Conservation (phyloP, 192 early-diverging fungal species). For the Coemansia sp. region DNA sequence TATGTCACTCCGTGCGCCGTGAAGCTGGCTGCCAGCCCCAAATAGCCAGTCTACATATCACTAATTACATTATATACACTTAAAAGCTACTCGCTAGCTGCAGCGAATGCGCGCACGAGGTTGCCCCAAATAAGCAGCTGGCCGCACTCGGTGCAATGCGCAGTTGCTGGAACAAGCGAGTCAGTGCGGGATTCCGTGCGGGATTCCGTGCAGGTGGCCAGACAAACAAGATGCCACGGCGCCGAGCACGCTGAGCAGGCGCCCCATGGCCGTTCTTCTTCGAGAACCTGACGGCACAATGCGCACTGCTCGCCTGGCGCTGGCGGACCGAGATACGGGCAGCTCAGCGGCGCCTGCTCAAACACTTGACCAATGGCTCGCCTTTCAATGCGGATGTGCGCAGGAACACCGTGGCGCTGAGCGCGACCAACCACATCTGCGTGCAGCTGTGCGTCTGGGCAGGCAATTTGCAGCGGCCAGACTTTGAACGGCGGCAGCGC, state of each 20-base stretch:
- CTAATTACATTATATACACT: not conserved
- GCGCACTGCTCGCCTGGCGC: slow-evolving; percentile 29
- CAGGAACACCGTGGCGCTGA: slow-evolving; percentile 14
- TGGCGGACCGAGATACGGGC: slow-evolving; percentile 36
- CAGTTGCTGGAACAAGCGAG: slow-evolving; percentile 30
- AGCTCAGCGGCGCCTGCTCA: slow-evolving; percentile 4
- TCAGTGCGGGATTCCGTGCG: not conserved
- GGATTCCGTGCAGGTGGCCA: slow-evolving; percentile 15
- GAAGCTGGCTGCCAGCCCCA: not conserved
- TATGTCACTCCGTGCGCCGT: slow-evolving; percentile 7
- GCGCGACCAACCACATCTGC: slow-evolving; percentile 13
- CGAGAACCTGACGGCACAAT: slow-evolving; percentile 19
- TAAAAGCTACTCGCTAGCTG: not conserved
- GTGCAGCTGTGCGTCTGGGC: slow-evolving; percentile 16
- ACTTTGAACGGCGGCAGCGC: slow-evolving; percentile 33
- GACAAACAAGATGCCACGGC: slow-evolving; percentile 40
- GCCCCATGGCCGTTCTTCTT: slow-evolving; percentile 34
- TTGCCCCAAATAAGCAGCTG: slow-evolving; percentile 28
- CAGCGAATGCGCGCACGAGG: slow-evolving; percentile 28
- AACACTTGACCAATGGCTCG: slow-evolving; percentile 21
- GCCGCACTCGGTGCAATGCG: slow-evolving; percentile 22
- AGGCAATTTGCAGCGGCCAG: slow-evolving; percentile 45
- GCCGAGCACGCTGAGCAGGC: slow-evolving; percentile 26
- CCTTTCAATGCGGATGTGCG: slow-evolving; percentile 19
- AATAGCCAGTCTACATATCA: not conserved